phyloP scores from a whole-genome alignment of 257 asterid species.

The Mitragyna speciosa region DNA sequence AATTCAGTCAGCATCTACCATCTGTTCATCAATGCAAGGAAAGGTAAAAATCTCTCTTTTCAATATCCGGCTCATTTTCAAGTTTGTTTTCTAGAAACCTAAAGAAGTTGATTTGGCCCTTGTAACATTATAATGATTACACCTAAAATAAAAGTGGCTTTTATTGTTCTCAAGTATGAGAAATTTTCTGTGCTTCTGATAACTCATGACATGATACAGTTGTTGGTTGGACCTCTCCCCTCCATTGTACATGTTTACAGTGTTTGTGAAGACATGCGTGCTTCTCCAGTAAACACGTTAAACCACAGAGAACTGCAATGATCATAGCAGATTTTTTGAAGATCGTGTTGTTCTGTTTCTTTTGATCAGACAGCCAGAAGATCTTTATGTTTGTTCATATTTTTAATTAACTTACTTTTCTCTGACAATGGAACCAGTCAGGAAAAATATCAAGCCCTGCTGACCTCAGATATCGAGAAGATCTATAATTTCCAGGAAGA shows the following conservation, averaged over 20 bases:
- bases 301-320: conserved; percentile 95
- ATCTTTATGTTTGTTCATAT: conserved; percentile 1
- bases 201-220: conserved; percentile 43
- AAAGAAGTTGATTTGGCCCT: too few relatives aligned
- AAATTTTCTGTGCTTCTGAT: not conserved
- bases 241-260: conserved; percentile 70
- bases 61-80: conserved; percentile 2
- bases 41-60: conserved; percentile 55
- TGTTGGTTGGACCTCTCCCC: conserved; percentile 78
- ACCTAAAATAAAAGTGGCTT: too few relatives aligned
- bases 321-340: conserved; percentile 75
- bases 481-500: conserved; percentile 79
- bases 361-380: not conserved
- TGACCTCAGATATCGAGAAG: conserved; percentile 81
- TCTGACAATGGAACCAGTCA: conserved; percentile 38
- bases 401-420: conserved; percentile 5
- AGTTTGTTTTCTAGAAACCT: not conserved
- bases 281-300: conserved; percentile 91
- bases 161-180: conserved; percentile 12
- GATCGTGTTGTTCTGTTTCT: conserved; percentile 35
- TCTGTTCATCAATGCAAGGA: conserved; percentile 87
- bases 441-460: conserved; percentile 86
- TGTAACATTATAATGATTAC: too few relatives aligned
- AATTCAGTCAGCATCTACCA: conserved; percentile 84
- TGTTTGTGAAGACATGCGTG: conserved; percentile 90